These are phyloP conservation scores for Nitzschia sp. DNA, from an alignment of 108 stramenopile species.

Conservation along the genomic window DNA sequence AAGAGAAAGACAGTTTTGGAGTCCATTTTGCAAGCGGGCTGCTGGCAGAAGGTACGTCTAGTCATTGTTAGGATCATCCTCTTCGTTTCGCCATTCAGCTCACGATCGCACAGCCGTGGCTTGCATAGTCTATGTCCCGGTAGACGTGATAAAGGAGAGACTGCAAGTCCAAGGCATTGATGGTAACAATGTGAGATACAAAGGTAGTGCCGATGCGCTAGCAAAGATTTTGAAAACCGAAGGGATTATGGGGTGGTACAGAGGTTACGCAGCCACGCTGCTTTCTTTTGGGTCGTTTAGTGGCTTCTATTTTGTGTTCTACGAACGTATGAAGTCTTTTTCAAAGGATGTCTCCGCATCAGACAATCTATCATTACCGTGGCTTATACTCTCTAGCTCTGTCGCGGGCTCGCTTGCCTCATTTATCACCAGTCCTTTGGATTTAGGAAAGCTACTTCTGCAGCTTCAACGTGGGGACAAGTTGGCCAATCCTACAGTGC, in stretches of 20 bases:
- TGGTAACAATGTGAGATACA: constrained; percentile 47
- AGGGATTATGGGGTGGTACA: constrained; percentile 91
- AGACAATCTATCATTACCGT: constrained; percentile 57
- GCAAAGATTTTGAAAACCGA: constrained; percentile 70
- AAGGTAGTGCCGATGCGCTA: constrained; percentile 82
- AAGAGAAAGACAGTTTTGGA: constrained; percentile 39
- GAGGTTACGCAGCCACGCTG: constrained; percentile 93
- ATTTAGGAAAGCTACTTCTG: constrained; percentile 93
- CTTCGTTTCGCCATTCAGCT: not conserved
- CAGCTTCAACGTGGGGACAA: constrained; percentile 85
- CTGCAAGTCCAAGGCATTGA: constrained; percentile 85
- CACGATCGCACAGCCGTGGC: constrained; percentile 48
- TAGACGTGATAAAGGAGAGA: constrained; percentile 98
- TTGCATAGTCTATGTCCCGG: constrained; percentile 96
- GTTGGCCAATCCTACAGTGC: not conserved
- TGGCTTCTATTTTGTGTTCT: constrained; percentile 87
- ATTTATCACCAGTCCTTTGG: constrained; percentile 96
- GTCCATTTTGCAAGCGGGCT: constrained; percentile 80
- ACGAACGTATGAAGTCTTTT: constrained; percentile 83
- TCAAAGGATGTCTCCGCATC: constrained; percentile 28
- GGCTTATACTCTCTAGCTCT: constrained; percentile 74
- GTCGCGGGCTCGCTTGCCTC: constrained; percentile 91
- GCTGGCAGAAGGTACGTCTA: constrained; percentile 65
- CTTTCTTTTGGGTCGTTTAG: constrained; percentile 73
- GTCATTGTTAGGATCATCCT: not conserved